phyloP scores from a whole-genome alignment of 1,139 yeast species.

The Blastobotrys niveus region DNA sequence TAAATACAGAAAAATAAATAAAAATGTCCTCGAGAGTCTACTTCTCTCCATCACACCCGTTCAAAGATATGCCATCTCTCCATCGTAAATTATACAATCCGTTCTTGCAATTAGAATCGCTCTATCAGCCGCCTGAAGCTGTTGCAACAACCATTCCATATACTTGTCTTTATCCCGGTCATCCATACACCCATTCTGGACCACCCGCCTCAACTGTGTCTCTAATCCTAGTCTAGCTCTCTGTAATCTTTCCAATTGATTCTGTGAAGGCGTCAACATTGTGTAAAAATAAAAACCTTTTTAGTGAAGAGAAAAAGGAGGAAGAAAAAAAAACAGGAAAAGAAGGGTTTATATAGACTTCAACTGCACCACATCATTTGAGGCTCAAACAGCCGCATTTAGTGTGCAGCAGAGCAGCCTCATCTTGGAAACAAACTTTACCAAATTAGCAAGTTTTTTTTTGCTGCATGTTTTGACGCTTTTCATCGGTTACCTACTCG shows the following conservation, averaged over 20 bases:
- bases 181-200: background rate
- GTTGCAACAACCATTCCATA: background rate
- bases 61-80: no score
- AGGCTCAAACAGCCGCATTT: no score
- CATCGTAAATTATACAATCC: constrained; percentile 13
- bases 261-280: constrained; percentile 4
- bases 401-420: no score
- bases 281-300: no score
- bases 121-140: constrained; percentile 4
- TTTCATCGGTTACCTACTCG: no score
- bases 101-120: constrained; percentile 11
- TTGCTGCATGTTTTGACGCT: no score
- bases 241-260: constrained; percentile 2
- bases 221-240: background rate
- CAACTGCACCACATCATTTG: no score
- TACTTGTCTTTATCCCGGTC: background rate
- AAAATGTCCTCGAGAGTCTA: no score
- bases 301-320: no score
- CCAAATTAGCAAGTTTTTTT: no score
- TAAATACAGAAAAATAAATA: background rate
- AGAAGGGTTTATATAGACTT: background rate
- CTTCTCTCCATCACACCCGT: no score
- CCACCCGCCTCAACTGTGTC: background rate
- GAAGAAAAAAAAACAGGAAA: background rate
- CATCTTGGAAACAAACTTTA: no score